Base-by-base conservation (phyloP, 352 stramenopile genomes). In the Blastocystis sp. region DNA sequence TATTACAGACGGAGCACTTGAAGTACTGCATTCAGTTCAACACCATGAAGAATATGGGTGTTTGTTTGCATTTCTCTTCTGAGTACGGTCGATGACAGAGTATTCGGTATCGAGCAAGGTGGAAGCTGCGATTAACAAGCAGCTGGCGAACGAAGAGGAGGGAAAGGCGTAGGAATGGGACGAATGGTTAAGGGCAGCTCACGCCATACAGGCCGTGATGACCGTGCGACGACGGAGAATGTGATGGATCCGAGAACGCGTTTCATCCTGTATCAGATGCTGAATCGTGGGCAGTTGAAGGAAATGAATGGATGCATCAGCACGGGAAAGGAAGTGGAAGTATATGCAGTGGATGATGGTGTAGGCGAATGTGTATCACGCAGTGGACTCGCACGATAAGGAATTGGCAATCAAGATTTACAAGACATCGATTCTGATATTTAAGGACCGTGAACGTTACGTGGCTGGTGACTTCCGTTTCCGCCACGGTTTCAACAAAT, bases 391-490 rank as follows among this genome's bases (percentile, higher is more conserved):
- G 40, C 32, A 91, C 88, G 61, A 84, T 88, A 84, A 87, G 18
- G 94, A 97, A 88, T 91, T 92, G 75, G 93, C 93, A 9, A 91
- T 96, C 73, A 96, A 96, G 87, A 92, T 96, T 46, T 96, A 94
- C 90, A 97, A 97, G 88, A 97, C 93, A 8, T 94, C 90, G 38
- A 97, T 99, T 84, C 89, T 99, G 24, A 95, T 99, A n/a, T 99
- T 99, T 88, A 98, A 98, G 87, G 96, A 99, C 91, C 90, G 96
- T n/a, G 95, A 98, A 85, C 97, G 97, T 89, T 99, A 98, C 89
- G 95, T 98, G 6, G 92, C 91, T 6, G 96, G 96, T 84, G 95
- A 99, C 90, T 97, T 98, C 89, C 93, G 95, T 87, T 86, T 86
- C 76, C 56, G 59, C 67, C 64, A 79, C 32, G 65, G 57, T 46